These are phyloP conservation scores for Eragrostis tef DNA, from an alignment of 202 grass and related monocot genomes.

Conservation along the genomic window DNA sequence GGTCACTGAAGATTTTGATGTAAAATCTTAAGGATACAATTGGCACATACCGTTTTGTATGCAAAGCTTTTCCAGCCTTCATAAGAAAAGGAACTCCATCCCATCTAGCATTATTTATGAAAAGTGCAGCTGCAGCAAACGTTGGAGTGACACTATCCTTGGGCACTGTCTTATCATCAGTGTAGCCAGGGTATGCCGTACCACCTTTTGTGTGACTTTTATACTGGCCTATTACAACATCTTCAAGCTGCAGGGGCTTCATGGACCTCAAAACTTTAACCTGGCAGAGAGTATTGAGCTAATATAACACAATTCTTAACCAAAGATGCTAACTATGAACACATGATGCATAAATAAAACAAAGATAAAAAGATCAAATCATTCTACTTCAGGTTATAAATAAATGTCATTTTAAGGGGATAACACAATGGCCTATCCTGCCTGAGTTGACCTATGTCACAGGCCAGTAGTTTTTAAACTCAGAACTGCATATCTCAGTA, in stretches of 20 bases:
- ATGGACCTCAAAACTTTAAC: conserved; percentile 95
- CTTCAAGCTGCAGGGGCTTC: conserved; percentile 80
- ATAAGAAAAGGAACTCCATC: conserved; percentile 98
- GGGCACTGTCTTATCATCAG: conserved; percentile 89
- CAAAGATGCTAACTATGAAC: not conserved
- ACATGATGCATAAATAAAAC: not conserved
- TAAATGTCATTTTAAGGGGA: conserved; percentile 14
- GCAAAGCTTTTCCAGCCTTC: conserved; percentile 96
- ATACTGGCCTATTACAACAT: conserved; percentile 91
- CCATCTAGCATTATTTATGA: conserved; percentile 96
- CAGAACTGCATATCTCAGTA: not conserved
- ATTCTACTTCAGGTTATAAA: conserved; percentile 28
- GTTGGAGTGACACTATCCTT: conserved; percentile 85
- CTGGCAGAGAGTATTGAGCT: conserved; percentile 46
- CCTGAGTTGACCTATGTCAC: not conserved
- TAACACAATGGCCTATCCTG: not conserved
- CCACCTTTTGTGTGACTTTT: conserved; percentile 90
- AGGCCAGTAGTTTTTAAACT: not conserved
- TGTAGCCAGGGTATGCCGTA: conserved; percentile 72
- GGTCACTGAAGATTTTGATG: conserved; percentile 3
- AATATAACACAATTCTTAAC: not conserved
- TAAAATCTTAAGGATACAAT: conserved; percentile 26
- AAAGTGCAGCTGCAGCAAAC: conserved; percentile 91
- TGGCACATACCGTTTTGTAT: conserved; percentile 66
- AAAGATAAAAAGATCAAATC: conserved; percentile 30